phyloP scores from a whole-genome alignment of 371 early-diverging fungal species.

The Blakeslea trispora region DNA sequence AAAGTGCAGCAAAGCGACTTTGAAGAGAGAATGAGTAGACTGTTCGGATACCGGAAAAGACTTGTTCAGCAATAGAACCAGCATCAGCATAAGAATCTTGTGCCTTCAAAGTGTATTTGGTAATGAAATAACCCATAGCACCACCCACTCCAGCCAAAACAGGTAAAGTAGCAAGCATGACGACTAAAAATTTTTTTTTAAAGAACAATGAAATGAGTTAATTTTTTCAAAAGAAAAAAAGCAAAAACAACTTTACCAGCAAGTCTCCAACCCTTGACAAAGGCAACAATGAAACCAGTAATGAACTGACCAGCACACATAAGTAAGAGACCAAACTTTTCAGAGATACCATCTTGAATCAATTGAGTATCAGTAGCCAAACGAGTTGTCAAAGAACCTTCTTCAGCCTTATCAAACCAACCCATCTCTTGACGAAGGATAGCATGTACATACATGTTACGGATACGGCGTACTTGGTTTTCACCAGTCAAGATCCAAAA shows the following conservation, averaged over 20 bases:
- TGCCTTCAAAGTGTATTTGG: conserved; percentile 43
- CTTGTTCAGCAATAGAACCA: conserved; percentile 62
- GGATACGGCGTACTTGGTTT: conserved; percentile 45
- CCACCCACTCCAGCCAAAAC: conserved; percentile 52
- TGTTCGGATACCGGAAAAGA: conserved; percentile 84
- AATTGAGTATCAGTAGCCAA: conserved; percentile 79
- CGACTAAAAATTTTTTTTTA: conserved; percentile 42
- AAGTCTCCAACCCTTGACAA: conserved; percentile 83
- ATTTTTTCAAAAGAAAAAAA: neutral
- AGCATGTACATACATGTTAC: conserved; percentile 63
- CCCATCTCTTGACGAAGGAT: conserved; percentile 89
- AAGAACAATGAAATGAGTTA: neutral
- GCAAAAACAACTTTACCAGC: conserved; percentile 25
- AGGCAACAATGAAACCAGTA: conserved; percentile 88
- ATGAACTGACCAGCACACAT: conserved; percentile 75
- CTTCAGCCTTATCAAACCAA: conserved; percentile 84
- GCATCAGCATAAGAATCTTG: conserved; percentile 51
- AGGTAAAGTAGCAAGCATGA: conserved; percentile 75
- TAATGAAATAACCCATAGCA: conserved; percentile 72
- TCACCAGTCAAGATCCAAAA: conserved; percentile 48
- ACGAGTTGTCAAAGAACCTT: conserved; percentile 73
- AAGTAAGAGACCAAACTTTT: conserved; percentile 79
- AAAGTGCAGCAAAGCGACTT: conserved; percentile 65
- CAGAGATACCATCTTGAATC: conserved; percentile 86
- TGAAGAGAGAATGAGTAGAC: conserved; percentile 85